phyloP scores from a whole-genome alignment of 352 stramenopile species.

The Phytopythium oedochilum region DNA sequence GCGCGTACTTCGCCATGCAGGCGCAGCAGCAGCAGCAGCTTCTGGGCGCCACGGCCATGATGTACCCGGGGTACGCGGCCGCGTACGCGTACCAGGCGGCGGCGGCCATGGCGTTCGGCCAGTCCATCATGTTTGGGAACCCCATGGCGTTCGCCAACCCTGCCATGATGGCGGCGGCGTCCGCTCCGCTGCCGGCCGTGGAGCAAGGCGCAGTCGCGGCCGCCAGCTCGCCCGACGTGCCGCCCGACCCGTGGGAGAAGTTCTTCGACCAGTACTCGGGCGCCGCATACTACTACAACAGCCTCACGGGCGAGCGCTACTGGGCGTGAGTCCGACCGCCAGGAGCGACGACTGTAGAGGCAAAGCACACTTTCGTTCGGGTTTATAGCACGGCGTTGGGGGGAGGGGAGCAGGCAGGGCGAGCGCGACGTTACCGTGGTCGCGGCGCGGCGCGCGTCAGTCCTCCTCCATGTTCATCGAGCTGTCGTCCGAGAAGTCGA shows the following conservation, averaged over 20 bases:
- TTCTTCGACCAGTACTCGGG: slow-evolving; percentile 86
- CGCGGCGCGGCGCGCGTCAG: not conserved
- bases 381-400: not conserved
- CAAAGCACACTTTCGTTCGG: slow-evolving; percentile 1
- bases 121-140: slow-evolving; percentile 44
- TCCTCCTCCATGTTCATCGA: slow-evolving; percentile 71
- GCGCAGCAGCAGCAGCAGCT: slow-evolving; percentile 4
- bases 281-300: slow-evolving; percentile 88
- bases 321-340: slow-evolving; percentile 42
- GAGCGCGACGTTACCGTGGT: not conserved
- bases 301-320: slow-evolving; percentile 78
- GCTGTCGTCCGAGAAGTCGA: slow-evolving; percentile 75
- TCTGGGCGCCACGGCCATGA: slow-evolving; percentile 14
- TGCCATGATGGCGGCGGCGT: slow-evolving; percentile 20
- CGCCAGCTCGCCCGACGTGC: slow-evolving; percentile 13
- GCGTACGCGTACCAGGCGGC: slow-evolving; percentile 61
- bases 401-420: not conserved
- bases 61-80: slow-evolving; percentile 53
- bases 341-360: not conserved
- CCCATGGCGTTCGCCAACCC: slow-evolving; percentile 30
- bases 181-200: not conserved
- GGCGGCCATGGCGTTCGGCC: slow-evolving; percentile 37
- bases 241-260: slow-evolving; percentile 75
- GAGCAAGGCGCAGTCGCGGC: not conserved
- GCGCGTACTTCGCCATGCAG: slow-evolving; percentile 17